Base-by-base conservation (phyloP, 805 yeast genomes). In the Ogataea methylovora region DNA sequence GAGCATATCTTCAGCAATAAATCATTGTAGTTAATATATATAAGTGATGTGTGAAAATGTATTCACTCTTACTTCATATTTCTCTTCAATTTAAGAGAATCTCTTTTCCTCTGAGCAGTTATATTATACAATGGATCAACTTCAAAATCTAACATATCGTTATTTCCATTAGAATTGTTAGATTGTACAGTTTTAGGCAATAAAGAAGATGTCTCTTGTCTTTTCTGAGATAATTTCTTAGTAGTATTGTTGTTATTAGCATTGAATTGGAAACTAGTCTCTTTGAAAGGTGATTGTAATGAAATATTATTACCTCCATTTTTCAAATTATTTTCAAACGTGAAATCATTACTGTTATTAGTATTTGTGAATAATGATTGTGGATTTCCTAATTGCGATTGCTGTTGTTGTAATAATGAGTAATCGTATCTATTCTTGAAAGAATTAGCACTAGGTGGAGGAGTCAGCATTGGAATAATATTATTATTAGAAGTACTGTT, bases 51-150 rank as follows among this genome's bases (percentile, higher is more conserved):
- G n/a, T n/a, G n/a, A n/a, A n/a, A n/a, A n/a, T n/a, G n/a, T n/a
- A n/a, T n/a, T n/a, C n/a, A n/a, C n/a, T n/a, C n/a, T 37, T 27
- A 53, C 32, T 46, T 52, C 53, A 51, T 43, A 34, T 50, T 51
- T 46, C 76, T 64, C 48, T 71, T 71, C 45, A 70, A 48, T 37
- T 71, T 66, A 41, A 72, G 48, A 42, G 72, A 63, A 40, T 71
- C 76, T 43, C 78, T 63, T 48, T 72, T 72, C 39, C 77, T 58
- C 41, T 66, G 67, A 19, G 70, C 63, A 2, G 76, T 71, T 20
- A 62, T 68, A 40, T 71, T 70, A 44, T 47, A 58, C 23, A 55
- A 40, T 2, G 61, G 58, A 37, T 55, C 60, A 9, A 51, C 42
- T 24, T 52, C 55, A 8, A 50, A 16, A 24, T 51, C 58, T 27